Base-by-base conservation (phyloP, 768 basidiomycete species). In the Boletus subparvulus region DNA sequence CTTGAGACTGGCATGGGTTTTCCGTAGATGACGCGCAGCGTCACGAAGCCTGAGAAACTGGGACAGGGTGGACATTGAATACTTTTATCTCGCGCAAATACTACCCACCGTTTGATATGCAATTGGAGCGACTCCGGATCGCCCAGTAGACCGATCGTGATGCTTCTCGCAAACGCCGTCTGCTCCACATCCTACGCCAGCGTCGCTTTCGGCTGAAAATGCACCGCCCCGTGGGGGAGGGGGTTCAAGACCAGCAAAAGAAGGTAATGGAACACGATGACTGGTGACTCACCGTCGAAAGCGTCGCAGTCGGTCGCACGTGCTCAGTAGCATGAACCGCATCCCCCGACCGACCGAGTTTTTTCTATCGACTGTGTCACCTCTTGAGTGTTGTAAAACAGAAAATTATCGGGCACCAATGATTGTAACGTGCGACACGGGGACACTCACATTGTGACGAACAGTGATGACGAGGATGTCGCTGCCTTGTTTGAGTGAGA, bases 311-410 rank as follows among this genome's bases (percentile, higher is more conserved):
- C 81, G 69, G n/a, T 83, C 83, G 0, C 83, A 81, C 0, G 77
- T 74, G 1, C 79, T 77, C 9, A 81, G 78, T 6, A 83, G 69
- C 54, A 85, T 63, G 36, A 80, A 75, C 17, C 83, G 68, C 83
- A 85, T 85, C 0, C 83, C 84, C 2, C 82, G 81, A 0, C 79
- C 80, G 81, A 0, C 79, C 79, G 0, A 85, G 73, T 21, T 58
- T 81, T 80, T 67, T 85, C 84, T 80, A 86, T 76, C 49, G 85
- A 78, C 12, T 84, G 81, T 1, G 81, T 74, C 0, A 84, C 83
- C 45, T 66, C 69, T 67, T 69, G 6, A n/a, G 3, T 16, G 17
- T 12, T 3, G 39, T 19, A 40, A n/a, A 8, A 10, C 3, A n/a
- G n/a, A 5, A n/a, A 36, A 24, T 6, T n/a, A 13, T 21, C 11